These are phyloP conservation scores for Xylaria sp. DNA, from an alignment of 2,329 filamentous ascomycete species.

Conservation along the genomic window DNA sequence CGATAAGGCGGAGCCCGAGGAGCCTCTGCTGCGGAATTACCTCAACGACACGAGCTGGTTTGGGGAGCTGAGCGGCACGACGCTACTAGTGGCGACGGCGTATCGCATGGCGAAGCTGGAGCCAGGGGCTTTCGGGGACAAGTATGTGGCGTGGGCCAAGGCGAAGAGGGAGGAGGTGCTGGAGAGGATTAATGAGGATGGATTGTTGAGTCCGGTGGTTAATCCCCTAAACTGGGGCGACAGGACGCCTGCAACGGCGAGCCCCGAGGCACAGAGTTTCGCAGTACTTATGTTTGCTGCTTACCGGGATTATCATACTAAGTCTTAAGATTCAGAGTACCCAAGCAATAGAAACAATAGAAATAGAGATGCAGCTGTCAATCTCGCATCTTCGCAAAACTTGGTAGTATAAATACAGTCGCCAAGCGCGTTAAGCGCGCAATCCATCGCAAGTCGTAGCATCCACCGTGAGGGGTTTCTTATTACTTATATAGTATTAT, in stretches of 20 bases:
- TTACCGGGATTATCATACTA: constrained; percentile 51
- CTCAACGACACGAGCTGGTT: constrained; percentile 57
- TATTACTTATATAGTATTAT: too few species aligned
- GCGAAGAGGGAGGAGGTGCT: constrained; percentile 53
- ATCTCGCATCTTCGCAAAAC: too few species aligned
- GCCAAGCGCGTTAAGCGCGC: too few species aligned
- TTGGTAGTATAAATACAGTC: too few species aligned
- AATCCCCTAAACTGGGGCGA: constrained; percentile 55
- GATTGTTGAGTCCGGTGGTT: constrained; percentile 55
- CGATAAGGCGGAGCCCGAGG: constrained; percentile 41
- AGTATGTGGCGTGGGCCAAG: constrained; percentile 57
- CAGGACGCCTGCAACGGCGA: constrained; percentile 48
- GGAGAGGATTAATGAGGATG: constrained; percentile 51
- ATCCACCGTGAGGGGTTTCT: too few species aligned
- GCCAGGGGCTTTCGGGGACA: constrained; percentile 51
- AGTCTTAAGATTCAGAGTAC: neutral
- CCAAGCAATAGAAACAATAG: too few species aligned
- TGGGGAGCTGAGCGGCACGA: constrained; percentile 61
- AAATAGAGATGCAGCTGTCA: too few species aligned
- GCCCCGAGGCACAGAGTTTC: constrained; percentile 58
- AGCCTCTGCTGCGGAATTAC: constrained; percentile 59
- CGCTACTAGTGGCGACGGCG: constrained; percentile 56
- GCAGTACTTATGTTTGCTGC: constrained; percentile 56
- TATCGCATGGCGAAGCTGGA: constrained; percentile 59
- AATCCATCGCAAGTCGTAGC: too few species aligned